Base-by-base conservation (phyloP, 805 yeast species). In the Lipomyces sp. region DNA sequence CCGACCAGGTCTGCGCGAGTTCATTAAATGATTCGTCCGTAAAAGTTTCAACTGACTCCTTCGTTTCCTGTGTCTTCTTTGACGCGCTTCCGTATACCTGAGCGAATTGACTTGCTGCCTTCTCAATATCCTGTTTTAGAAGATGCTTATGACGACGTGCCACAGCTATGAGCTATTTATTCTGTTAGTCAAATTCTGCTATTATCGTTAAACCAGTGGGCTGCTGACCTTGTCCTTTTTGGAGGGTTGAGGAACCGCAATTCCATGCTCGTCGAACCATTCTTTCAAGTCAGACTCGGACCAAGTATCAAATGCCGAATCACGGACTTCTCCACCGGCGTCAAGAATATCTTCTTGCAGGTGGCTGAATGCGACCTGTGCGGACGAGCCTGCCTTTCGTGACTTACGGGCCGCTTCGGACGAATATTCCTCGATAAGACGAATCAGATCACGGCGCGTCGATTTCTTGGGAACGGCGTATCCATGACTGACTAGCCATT, bases 201-300 rank as follows among this genome's bases (percentile, higher is more conserved):
- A n/a, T n/a, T n/a, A n/a, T n/a, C n/a, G n/a, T n/a, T n/a, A n/a
- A n/a, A n/a, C n/a, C n/a, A n/a, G n/a, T n/a, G n/a, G n/a, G n/a
- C n/a, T n/a, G 22, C 50, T 7, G 24, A 43, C 39, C 58, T 57
- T 41, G 26, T 41, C 49, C 24, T 42, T 40, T 22, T 41, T 38
- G 22, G 53, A 32, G 4, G 45, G 38, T 49, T 54, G 57, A 23
- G 59, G 59, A 21, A 56, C 55, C 5, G 53, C 48, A 29, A 71
- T 45, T 4, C 66, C 66, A 57, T 74, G 74, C 47, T 64, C 59
- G 44, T 69, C 69, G 11, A 74, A 65, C 78, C 78, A 76, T 36
- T 64, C 66, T 56, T 68, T 62, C 38, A 76, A 58, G 50, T 72
- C 74, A 3, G 71, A 63, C 43, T 68, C 68, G 19, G 73, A 63